A percentile compares a stretch with the other conserved stretches of the same genome.
These are phyloP conservation scores for Fusarium sp. DNA, from an alignment of 2,329 filamentous ascomycete species.

Conservation along the genomic window DNA sequence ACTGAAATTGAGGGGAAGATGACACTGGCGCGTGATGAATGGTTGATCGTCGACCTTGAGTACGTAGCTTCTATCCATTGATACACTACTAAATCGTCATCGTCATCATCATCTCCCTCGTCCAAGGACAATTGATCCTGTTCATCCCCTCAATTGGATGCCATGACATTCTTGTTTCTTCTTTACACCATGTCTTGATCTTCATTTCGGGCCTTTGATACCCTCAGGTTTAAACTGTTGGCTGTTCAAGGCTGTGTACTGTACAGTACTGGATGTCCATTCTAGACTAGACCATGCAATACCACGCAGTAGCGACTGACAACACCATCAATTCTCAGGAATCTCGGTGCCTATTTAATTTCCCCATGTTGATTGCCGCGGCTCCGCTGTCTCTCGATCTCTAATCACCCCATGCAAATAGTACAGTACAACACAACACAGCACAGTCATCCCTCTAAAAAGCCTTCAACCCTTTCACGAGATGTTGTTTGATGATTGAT, in stretches of 20 bases:
- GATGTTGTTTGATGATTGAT: background rate
- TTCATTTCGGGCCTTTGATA: conserved; percentile 22
- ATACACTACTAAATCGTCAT: conserved; percentile 11
- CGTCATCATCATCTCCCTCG: background rate
- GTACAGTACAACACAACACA: background rate
- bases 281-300: background rate
- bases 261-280: conserved; percentile 3
- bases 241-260: background rate
- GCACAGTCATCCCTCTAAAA: background rate
- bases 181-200: conserved; percentile 1
- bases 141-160: background rate
- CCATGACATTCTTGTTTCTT: background rate
- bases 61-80: background rate
- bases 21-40: conserved; percentile 27
- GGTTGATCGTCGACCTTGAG: conserved; percentile 7
- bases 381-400: conserved; percentile 15
- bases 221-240: background rate
- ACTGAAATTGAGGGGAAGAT: conserved; percentile 25
- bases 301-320: conserved; percentile 6
- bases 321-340: conserved; percentile 3
- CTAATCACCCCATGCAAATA: conserved; percentile 4
- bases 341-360: conserved; percentile 31
- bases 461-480: background rate
- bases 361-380: conserved; percentile 21
- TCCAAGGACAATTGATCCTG: conserved; percentile 2